Evolutionary conservation across 257 asterid genomes (phyloP), one percentile per base, ranked within the genome.

Genomic region (Penstemon barbatus): DNA sequence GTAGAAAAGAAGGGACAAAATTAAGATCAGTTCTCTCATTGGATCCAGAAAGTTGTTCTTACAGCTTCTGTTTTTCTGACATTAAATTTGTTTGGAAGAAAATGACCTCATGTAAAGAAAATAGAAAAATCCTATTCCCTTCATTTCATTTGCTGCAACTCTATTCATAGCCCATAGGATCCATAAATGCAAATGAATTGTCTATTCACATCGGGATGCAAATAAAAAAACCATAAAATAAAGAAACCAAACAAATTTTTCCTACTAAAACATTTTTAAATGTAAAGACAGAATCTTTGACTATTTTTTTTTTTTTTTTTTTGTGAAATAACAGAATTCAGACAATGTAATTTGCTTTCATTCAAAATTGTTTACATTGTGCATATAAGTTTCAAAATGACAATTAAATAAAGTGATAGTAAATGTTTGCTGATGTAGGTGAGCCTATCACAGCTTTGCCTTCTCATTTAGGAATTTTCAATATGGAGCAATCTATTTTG

Each of bases 21-120:
- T 49, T 18, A 86, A 63, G 70, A 69, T 71, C 48, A 68, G 18
- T 71, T 61, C 75, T 68, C 72, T 86, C 96, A 89, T 89, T 66
- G 65, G 75, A 73, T 71, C 74, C 71, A 65, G 25, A 72, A 43
- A 65, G 18, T 67, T 53, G 58, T 67, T 63, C 50, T 66, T 52
- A 63, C 46, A 44, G 69, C 52, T 13, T 40, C 43, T 11, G 61
- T 33, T 48, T 45, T 48, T 63, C 12, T 55, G 38, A 13, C 7
- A 33, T 9, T 33, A 13, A 12, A 40, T 25, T 25, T 8, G 39
- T 5, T 49, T 66, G 51, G 44, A 52, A 52, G 69, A 59, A 70
- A 46, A 61, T 59, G 61, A 50, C n/a, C 45, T 63, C 66, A 72
- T 66, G 67, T n/a, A 7, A 44, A 44, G 46, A 38, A 15, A 25